These are phyloP conservation scores for Mucor mucedo DNA, from an alignment of 371 early-diverging fungal genomes.

Conservation along the genomic window DNA sequence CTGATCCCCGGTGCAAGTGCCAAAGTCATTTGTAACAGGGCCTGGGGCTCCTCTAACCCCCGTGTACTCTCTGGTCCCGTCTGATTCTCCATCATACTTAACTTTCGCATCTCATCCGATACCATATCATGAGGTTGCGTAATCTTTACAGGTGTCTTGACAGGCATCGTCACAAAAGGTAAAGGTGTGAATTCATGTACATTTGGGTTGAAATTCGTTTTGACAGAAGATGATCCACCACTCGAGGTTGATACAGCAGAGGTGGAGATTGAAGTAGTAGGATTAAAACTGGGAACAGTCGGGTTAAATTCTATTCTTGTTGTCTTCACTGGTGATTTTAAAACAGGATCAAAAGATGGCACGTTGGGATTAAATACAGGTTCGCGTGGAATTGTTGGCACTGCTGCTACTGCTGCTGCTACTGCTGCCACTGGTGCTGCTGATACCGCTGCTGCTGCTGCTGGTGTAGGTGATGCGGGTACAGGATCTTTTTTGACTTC, in stretches of 20 bases:
- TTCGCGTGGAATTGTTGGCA: neutral
- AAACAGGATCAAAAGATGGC: neutral
- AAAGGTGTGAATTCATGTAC: slow-evolving; percentile 3
- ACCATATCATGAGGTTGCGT: neutral
- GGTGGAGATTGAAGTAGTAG: neutral
- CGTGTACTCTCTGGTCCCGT: slow-evolving; percentile 5
- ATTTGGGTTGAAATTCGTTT: neutral
- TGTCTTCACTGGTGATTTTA: neutral
- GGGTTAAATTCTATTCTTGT: neutral
- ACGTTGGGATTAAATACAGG: neutral
- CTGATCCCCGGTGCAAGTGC: slow-evolving; percentile 39
- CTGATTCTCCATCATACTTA: neutral
- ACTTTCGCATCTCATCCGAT: neutral
- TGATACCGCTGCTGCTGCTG: neutral
- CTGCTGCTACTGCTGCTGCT: neutral
- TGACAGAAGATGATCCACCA: neutral
- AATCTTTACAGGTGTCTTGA: slow-evolving; percentile 2
- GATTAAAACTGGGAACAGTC: neutral
- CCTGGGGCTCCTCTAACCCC: slow-evolving; percentile 1
- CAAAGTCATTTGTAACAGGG: slow-evolving; percentile 33
- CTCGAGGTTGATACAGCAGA: neutral
- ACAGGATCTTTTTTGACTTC: neutral
- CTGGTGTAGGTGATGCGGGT: neutral
- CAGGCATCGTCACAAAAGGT: slow-evolving; percentile 2
- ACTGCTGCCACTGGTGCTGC: neutral